Conservation (phyloP, 805 yeast species). For the Wickerhamiella vanderwaltii region DNA sequence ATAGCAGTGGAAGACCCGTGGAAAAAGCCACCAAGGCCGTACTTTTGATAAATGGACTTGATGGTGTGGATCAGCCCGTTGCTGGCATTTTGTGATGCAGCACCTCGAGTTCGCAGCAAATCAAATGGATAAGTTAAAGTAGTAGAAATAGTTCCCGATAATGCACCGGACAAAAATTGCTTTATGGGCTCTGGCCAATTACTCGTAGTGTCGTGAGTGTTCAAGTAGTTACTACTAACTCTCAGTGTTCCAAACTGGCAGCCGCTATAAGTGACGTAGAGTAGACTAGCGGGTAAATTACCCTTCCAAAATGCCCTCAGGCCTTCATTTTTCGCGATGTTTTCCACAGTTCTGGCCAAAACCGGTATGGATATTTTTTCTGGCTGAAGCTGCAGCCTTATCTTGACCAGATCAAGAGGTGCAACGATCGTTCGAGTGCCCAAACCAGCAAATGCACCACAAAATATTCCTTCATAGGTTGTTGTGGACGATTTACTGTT, state of each 20-base stretch:
- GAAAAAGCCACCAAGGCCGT: conserved; percentile 38
- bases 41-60: conserved; percentile 27
- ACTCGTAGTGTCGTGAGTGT: conserved; percentile 18
- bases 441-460: conserved; percentile 64
- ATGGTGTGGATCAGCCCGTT: conserved; percentile 24
- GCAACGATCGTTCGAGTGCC: conserved; percentile 53
- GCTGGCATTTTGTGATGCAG: conserved; percentile 39
- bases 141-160: conserved; percentile 69
- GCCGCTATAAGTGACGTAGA: conserved; percentile 79
- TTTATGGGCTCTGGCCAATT: conserved; percentile 31
- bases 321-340: conserved; percentile 53
- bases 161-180: conserved; percentile 53
- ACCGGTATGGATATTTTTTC: not conserved
- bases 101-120: conserved; percentile 73
- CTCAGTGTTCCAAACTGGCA: conserved; percentile 69
- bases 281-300: conserved; percentile 76
- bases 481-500: conserved; percentile 39
- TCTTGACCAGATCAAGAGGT: conserved; percentile 69
- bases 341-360: conserved; percentile 26
- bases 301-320: conserved; percentile 85
- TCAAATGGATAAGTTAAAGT: conserved; percentile 77
- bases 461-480: conserved; percentile 41
- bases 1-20: conserved; percentile 41
- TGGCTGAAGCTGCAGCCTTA: conserved; percentile 53
- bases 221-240: conserved; percentile 36